Evolutionary conservation across 345 rosid genomes (phyloP).

Genomic region (Gossypium turneri): DNA sequence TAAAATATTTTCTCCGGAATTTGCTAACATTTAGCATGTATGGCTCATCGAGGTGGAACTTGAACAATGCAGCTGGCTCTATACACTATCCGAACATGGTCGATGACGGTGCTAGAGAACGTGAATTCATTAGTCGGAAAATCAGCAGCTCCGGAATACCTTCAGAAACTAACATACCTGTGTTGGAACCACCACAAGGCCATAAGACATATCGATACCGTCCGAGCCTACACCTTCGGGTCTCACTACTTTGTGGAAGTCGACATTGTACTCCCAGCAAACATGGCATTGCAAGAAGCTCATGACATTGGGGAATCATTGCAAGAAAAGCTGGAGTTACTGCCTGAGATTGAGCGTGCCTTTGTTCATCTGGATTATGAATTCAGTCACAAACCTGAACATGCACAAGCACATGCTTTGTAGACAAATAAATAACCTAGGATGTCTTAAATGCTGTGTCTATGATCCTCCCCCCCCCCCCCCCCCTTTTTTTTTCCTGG

Average conservation of each 20-base stretch:
- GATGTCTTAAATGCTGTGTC: background rate
- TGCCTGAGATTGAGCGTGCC: constrained; percentile 88
- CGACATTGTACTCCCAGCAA: constrained; percentile 85
- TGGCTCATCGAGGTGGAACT: background rate
- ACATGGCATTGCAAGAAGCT: constrained; percentile 86
- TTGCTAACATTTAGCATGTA: background rate
- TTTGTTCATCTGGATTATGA: constrained; percentile 98
- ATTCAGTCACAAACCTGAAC: constrained; percentile 92
- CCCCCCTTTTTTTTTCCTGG: background rate
- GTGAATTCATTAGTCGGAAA: constrained; percentile 88
- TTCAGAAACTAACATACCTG: constrained; percentile 88
- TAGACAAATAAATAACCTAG: background rate
- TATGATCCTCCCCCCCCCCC: background rate
- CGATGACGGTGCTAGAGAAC: constrained; percentile 89
- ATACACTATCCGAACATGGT: constrained; percentile 97
- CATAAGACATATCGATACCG: constrained; percentile 85
- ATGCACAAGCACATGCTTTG: constrained; percentile 53
- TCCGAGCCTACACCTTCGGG: constrained; percentile 97
- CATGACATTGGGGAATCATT: constrained; percentile 88
- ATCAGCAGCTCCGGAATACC: constrained; percentile 83
- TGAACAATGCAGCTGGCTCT: constrained; percentile 67
- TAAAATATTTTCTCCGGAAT: background rate
- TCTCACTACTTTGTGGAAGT: constrained; percentile 98
- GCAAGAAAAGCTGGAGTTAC: constrained; percentile 88
- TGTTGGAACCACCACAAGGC: constrained; percentile 97